Conservation (phyloP, 805 yeast genomes). For the Ogataea nakhonphanomensis region DNA sequence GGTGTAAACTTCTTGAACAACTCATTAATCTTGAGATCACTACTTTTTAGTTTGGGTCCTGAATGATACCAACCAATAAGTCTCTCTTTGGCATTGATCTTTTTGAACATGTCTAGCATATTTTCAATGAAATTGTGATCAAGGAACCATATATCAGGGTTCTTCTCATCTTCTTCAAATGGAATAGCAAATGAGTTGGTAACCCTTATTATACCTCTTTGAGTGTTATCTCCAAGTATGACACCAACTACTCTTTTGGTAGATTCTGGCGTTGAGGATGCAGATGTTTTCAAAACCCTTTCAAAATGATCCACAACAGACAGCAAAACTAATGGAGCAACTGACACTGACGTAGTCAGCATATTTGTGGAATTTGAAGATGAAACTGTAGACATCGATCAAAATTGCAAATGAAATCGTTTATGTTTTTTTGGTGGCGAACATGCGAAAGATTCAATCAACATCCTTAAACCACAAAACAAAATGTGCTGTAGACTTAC, state of each 20-base stretch:
- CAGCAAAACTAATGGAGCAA: constrained; percentile 90
- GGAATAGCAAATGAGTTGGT: constrained; percentile 96
- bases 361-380: constrained; percentile 30
- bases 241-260: constrained; percentile 85
- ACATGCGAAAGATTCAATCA: not conserved
- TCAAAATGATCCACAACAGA: constrained; percentile 96
- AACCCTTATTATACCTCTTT: constrained; percentile 49
- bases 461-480: too few relatives aligned
- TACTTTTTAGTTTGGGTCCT: constrained; percentile 86
- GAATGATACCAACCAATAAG: constrained; percentile 99
- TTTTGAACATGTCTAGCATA: constrained; percentile 97
- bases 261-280: constrained; percentile 19
- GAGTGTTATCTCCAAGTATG: constrained; percentile 74
- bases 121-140: constrained; percentile 95
- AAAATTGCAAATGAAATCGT: not conserved
- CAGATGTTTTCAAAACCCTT: constrained; percentile 59
- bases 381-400: constrained; percentile 10
- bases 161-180: constrained; percentile 92
- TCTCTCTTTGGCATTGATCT: constrained; percentile 94
- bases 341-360: constrained; percentile 51
- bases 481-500: too few relatives aligned
- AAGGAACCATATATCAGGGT: constrained; percentile 91
- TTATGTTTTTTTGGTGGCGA: constrained; percentile 6
- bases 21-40: constrained; percentile 90
- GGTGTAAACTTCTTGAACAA: constrained; percentile 77